A percentile compares a stretch with the other conserved stretches of the same genome.
phyloP scores from a whole-genome alignment of 257 asterid species.

The Salvia splendens region DNA sequence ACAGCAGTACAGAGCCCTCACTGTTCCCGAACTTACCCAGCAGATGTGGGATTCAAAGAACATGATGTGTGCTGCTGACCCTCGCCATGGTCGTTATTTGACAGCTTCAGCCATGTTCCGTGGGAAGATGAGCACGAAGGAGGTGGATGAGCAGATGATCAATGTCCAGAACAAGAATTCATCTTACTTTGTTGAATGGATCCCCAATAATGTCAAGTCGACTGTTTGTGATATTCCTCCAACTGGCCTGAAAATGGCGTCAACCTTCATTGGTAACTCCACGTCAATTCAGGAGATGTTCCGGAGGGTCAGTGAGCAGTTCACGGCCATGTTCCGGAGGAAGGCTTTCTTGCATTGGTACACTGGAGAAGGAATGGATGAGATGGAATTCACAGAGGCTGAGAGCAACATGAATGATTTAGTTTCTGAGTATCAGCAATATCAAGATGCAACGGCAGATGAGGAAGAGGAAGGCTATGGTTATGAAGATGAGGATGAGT shows the following conservation, averaged over 20 bases:
- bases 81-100: constrained; percentile 54
- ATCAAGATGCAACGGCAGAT: constrained; percentile 54
- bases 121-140: constrained; percentile 62
- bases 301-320: constrained; percentile 53
- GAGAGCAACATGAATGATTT: constrained; percentile 58
- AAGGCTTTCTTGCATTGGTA: constrained; percentile 63
- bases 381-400: constrained; percentile 56
- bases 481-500: constrained; percentile 43
- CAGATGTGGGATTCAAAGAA: constrained; percentile 64
- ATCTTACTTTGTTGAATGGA: constrained; percentile 61
- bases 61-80: too few species aligned
- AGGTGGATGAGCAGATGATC: constrained; percentile 60
- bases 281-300: too few species aligned
- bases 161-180: constrained; percentile 60
- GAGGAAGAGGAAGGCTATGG: constrained; percentile 50
- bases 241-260: too few species aligned
- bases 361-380: constrained; percentile 58
- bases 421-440: constrained; percentile 53
- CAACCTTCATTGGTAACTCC: too few species aligned
- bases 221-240: too few species aligned
- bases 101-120: constrained; percentile 64
- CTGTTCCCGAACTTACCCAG: constrained; percentile 51
- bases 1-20: constrained; percentile 51
- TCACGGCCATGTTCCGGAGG: constrained; percentile 50
- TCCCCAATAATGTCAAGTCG: constrained; percentile 28